Conservation (phyloP, 2,329 filamentous ascomycete species). For the Sclerotinia subarctica region DNA sequence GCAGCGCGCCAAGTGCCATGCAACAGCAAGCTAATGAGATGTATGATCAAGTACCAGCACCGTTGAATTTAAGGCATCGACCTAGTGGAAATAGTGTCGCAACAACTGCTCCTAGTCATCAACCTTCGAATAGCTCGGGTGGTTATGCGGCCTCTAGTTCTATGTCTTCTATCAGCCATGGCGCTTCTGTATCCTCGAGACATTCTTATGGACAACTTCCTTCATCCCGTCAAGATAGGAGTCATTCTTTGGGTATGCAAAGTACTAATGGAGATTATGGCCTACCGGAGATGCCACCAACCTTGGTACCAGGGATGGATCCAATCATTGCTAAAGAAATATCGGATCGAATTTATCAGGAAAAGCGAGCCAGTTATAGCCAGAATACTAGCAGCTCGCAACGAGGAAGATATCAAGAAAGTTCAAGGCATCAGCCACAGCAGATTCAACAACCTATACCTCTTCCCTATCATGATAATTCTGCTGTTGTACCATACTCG, state of each 20-base stretch:
- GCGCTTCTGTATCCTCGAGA: slow-evolving; percentile 30
- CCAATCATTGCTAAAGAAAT: slow-evolving; percentile 54
- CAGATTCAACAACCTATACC: slow-evolving; percentile 28
- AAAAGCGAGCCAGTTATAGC: slow-evolving; percentile 50
- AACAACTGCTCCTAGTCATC: slow-evolving; percentile 26
- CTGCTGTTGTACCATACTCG: slow-evolving; percentile 26
- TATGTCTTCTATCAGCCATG: slow-evolving; percentile 31
- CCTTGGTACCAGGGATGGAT: slow-evolving; percentile 60
- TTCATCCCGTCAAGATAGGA: slow-evolving; percentile 28
- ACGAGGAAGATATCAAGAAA: slow-evolving; percentile 41
- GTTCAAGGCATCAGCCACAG: slow-evolving; percentile 30
- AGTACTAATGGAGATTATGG: slow-evolving; percentile 39
- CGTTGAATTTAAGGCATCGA: slow-evolving; percentile 34
- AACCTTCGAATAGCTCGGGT: slow-evolving; percentile 32
- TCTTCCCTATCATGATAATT: slow-evolving; percentile 33
- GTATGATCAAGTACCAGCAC: slow-evolving; percentile 37
- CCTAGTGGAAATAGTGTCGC: slow-evolving; percentile 33
- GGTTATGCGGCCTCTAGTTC: slow-evolving; percentile 33
- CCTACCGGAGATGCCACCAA: slow-evolving; percentile 51
- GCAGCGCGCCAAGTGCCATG: slow-evolving; percentile 26
- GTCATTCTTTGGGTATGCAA: slow-evolving; percentile 25
- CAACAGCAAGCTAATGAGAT: slow-evolving; percentile 28
- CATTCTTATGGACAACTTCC: slow-evolving; percentile 32
- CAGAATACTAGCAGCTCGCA: slow-evolving; percentile 41
- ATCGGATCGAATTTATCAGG: slow-evolving; percentile 56